phyloP scores from a whole-genome alignment of 2,329 filamentous ascomycete genomes.

The Plectosphaerella sp. region DNA sequence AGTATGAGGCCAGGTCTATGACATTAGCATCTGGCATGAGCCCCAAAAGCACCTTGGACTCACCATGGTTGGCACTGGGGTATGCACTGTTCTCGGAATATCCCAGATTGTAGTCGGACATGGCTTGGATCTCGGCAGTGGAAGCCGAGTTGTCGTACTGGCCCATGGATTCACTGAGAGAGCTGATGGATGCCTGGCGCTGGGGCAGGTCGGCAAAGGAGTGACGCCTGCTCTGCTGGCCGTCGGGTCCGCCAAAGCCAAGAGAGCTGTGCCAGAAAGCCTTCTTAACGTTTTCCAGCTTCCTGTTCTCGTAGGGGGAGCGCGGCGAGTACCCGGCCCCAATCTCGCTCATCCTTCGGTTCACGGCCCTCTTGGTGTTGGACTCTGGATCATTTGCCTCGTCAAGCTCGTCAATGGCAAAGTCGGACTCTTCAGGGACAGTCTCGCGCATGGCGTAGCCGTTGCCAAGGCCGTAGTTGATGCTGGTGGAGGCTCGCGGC shows the following conservation, averaged over 20 bases:
- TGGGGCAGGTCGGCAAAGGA: conserved; percentile 71
- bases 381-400: conserved; percentile 53
- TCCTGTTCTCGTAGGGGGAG: conserved; percentile 53
- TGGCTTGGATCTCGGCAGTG: conserved; percentile 35
- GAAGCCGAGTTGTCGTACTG: conserved; percentile 36
- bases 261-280: conserved; percentile 68
- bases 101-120: conserved; percentile 35
- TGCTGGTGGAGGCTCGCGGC: conserved; percentile 53
- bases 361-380: conserved; percentile 37
- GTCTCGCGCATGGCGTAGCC: conserved; percentile 55
- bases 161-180: conserved; percentile 46
- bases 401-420: conserved; percentile 68
- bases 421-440: conserved; percentile 63
- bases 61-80: conserved; percentile 33
- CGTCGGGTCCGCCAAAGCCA: conserved; percentile 60
- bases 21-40: conserved; percentile 15
- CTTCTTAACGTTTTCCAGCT: conserved; percentile 61
- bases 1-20: conserved; percentile 29
- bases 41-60: conserved; percentile 14
- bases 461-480: conserved; percentile 48
- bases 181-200: conserved; percentile 59
- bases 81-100: conserved; percentile 34
- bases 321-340: conserved; percentile 38
- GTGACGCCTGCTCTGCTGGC: conserved; percentile 72
- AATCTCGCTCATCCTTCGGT: conserved; percentile 55